Evolutionary conservation across 2,329 filamentous ascomycete species (phyloP), one percentile per base, ranked within the genome.

Genomic region (Colletotrichum australisinense): DNA sequence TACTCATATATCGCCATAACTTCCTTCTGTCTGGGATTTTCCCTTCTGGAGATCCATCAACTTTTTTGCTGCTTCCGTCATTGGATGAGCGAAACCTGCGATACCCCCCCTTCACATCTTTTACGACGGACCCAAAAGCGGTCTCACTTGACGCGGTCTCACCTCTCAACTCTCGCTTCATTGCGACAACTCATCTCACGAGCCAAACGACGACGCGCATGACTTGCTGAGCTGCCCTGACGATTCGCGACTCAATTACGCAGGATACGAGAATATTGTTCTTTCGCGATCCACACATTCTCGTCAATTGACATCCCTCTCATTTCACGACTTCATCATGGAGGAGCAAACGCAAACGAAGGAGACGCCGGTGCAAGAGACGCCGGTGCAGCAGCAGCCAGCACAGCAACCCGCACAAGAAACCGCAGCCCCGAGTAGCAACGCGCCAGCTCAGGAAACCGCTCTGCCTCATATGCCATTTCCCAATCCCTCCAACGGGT

Each of bases 301-400:
- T 35, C 26, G 6, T 53, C 59, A 24, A 24, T 22, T 32, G 16
- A 49, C 53, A 22, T n/a, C 22, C 28, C 26, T 58, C 24, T 57
- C 49, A 35, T 65, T 30, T 60, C 49, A 42, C 16, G 30, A 56
- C 12, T 22, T 26, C 57, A 63, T 12, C 11, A 74, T 74, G 72
- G 72, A 73, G 46, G 69, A 68, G 32, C 72, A 73, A 73, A 22
- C 63, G 56, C 68, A 72, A 59, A 28, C 35, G 28, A 63, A 67
- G 63, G 56, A 74, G 22, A 74, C 62, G 46, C 57, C 63, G 16
- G 63, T 63, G 14, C 59, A 49, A n/a, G 67, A 74, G 42, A 49
- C 42, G 49, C 56, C 14, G 46, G 35, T 30, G 56, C 56, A 56
- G 24, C 56, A 56, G 53, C 11, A 24, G 38, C 38, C 38, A 16